A percentile compares a stretch with the other conserved stretches of the same genome.
Evolutionary conservation across 2,329 filamentous ascomycete genomes (phyloP).

Genomic region (Phoma sp.): DNA sequence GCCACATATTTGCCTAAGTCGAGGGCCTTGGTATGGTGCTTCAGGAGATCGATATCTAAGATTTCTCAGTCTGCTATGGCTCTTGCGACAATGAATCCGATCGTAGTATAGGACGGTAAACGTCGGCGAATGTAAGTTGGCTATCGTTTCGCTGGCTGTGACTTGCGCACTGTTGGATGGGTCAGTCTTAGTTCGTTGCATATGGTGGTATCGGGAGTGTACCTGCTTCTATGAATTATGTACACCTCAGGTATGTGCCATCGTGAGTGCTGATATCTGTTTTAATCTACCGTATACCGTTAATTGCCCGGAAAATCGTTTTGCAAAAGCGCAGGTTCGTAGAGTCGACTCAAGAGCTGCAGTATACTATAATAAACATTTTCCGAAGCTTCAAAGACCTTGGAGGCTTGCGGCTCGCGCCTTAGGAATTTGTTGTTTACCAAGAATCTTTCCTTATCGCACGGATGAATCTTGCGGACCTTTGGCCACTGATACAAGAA

Average conservation of each 20-base stretch:
- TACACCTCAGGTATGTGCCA: not conserved
- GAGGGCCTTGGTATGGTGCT: not conserved
- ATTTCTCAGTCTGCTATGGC: not conserved
- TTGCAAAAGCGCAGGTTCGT: too few relatives aligned
- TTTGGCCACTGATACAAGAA: not conserved
- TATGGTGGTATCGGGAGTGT: not conserved
- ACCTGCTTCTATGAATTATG: not conserved
- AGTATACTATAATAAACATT: too few relatives aligned
- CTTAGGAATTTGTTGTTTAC: too few relatives aligned
- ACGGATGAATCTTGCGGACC: not conserved
- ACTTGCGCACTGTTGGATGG: not conserved
- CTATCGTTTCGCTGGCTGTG: not conserved
- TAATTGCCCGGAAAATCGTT: not conserved
- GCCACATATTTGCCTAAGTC: not conserved
- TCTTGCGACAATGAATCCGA: not conserved
- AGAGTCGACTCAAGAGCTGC: too few relatives aligned
- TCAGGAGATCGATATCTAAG: not conserved
- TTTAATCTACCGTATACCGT: not conserved
- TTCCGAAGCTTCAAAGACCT: too few relatives aligned
- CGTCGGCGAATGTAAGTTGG: not conserved
- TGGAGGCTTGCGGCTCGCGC: too few relatives aligned
- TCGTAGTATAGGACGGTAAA: not conserved
- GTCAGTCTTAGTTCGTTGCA: not conserved
- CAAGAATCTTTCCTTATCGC: too few relatives aligned
- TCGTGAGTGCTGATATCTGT: not conserved